Conservation (phyloP, 805 yeast genomes). For the Metschnikowia lunata region DNA sequence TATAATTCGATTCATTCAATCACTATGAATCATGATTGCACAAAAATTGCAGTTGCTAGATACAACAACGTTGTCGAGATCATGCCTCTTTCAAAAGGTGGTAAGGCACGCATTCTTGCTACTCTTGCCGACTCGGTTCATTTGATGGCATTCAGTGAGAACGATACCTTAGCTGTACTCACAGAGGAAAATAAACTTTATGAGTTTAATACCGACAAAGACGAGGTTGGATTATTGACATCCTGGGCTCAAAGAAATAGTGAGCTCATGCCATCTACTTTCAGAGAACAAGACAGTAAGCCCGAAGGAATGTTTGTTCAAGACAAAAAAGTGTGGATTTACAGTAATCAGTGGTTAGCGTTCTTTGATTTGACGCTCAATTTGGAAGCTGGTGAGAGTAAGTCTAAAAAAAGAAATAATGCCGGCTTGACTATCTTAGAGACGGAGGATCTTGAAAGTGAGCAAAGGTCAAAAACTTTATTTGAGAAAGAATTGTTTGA, state of each 20-base stretch:
- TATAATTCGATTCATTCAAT: conserved; percentile 49
- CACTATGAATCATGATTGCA: conserved; percentile 42
- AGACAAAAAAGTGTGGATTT: conserved; percentile 65
- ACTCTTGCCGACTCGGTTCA: conserved; percentile 59
- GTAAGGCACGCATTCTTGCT: conserved; percentile 43
- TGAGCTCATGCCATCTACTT: conserved; percentile 67
- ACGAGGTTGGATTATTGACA: conserved; percentile 43
- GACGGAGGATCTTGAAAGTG: conserved; percentile 21
- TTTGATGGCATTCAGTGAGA: conserved; percentile 51
- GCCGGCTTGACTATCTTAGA: conserved; percentile 38
- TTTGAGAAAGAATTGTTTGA: conserved; percentile 10
- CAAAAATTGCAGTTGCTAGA: conserved; percentile 53
- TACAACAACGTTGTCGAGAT: conserved; percentile 64
- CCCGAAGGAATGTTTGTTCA: conserved; percentile 68
- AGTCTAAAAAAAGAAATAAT: conserved; percentile 39
- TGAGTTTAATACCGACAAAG: conserved; percentile 45
- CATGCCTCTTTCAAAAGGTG: conserved; percentile 25
- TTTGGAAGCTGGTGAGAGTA: conserved; percentile 41
- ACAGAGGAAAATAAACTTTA: conserved; percentile 71
- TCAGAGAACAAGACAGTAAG: conserved; percentile 53
- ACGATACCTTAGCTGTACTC: conserved; percentile 53
- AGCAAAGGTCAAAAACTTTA: conserved; percentile 2
- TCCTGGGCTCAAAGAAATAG: conserved; percentile 78
- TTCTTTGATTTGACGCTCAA: conserved; percentile 63
- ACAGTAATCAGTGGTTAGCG: conserved; percentile 79